phyloP scores from a whole-genome alignment of 2,329 filamentous ascomycete species.

The Phialemoniopsis sp. region DNA sequence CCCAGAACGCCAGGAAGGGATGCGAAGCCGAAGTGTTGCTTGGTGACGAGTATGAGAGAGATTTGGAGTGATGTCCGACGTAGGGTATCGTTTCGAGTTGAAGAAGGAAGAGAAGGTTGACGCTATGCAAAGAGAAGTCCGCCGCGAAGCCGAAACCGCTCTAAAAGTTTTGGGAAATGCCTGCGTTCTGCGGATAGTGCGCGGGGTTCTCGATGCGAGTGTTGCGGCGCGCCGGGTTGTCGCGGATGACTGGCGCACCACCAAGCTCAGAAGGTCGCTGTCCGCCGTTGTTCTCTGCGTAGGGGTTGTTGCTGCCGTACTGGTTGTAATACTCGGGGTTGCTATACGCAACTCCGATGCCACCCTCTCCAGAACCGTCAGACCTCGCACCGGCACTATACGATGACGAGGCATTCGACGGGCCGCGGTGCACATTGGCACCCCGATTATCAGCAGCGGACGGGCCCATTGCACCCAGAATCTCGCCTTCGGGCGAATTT shows the following conservation, averaged over 20 bases:
- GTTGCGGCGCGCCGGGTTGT: conserved; percentile 88
- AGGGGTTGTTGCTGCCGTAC: conserved; percentile 54
- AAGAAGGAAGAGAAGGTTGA: too few species aligned
- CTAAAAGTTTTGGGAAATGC: conserved; percentile 96
- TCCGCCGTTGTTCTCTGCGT: conserved; percentile 38
- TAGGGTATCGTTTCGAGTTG: too few species aligned
- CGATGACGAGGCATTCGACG: conserved; percentile 92
- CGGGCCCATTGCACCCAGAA: conserved; percentile 78
- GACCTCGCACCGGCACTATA: conserved; percentile 83
- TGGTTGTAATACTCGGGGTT: conserved; percentile 53
- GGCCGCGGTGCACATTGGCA: conserved; percentile 76
- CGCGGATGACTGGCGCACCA: conserved; percentile 79
- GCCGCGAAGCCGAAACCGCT: neutral
- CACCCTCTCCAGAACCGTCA: conserved; percentile 55
- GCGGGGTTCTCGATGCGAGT: conserved; percentile 90
- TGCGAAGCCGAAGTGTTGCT: too few species aligned
- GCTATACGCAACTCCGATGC: conserved; percentile 41
- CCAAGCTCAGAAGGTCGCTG: conserved; percentile 36
- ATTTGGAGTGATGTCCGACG: too few species aligned
- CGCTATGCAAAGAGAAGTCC: too few species aligned
- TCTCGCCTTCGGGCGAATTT: conserved; percentile 69
- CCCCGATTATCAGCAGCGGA: conserved; percentile 60
- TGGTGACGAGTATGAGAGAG: too few species aligned
- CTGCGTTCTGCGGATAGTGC: conserved; percentile 86
- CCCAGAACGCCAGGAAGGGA: too few species aligned